Percentiles rank a stretch among this genome's conserved stretches.
These are phyloP conservation scores for Phanerochaete sordida DNA, from an alignment of 768 basidiomycete species.

Conservation along the genomic window DNA sequence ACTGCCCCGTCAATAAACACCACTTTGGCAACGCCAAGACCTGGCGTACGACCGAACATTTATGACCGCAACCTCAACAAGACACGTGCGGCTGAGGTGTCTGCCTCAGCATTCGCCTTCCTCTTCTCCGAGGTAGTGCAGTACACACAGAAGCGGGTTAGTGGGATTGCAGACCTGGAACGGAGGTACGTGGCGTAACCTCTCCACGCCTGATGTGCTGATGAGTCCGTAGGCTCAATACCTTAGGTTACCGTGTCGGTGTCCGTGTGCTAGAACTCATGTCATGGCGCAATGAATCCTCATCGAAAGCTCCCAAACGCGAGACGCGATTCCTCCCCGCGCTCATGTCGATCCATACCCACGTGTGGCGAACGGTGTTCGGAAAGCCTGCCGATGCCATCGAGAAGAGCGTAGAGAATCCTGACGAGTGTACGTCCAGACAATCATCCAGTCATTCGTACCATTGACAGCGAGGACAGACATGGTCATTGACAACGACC, in stretches of 20 bases:
- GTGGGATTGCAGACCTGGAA: constrained; percentile 94
- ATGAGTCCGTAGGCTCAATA: constrained; percentile 63
- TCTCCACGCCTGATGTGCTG: not conserved
- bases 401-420: constrained; percentile 94
- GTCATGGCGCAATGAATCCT: constrained; percentile 73
- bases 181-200: constrained; percentile 56
- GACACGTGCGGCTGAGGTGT: constrained; percentile 80
- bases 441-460: not conserved
- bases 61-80: constrained; percentile 91
- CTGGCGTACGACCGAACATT: constrained; percentile 61
- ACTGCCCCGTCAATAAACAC: constrained; percentile 46
- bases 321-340: constrained; percentile 89
- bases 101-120: constrained; percentile 79
- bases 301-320: constrained; percentile 87
- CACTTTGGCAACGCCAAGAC: constrained; percentile 33
- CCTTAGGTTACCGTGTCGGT: constrained; percentile 90
- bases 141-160: constrained; percentile 94
- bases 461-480: constrained; percentile 42
- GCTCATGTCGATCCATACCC: constrained; percentile 91
- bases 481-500: constrained; percentile 98
- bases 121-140: constrained; percentile 92
- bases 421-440: constrained; percentile 79
- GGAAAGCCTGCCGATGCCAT: constrained; percentile 92
- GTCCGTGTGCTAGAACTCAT: constrained; percentile 83
- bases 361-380: constrained; percentile 93